A percentile compares a stretch with the other conserved stretches of the same genome.
phyloP scores from a whole-genome alignment of 208 protist genomes.

The Leishmania mexicana region DNA sequence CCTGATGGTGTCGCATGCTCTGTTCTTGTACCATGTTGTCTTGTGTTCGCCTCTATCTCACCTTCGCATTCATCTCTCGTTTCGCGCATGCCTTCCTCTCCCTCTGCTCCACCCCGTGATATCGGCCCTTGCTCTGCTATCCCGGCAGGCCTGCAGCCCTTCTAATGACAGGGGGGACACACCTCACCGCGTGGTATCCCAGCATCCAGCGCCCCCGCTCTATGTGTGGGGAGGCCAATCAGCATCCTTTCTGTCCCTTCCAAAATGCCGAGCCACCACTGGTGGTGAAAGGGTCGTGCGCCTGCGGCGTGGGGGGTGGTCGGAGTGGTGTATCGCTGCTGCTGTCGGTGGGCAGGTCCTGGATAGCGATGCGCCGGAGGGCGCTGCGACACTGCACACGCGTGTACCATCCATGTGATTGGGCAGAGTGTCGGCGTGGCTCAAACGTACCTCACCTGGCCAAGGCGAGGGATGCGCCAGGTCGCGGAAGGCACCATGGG shows the following conservation, averaged over 20 bases:
- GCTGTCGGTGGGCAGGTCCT: background rate
- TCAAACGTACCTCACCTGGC: background rate
- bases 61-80: background rate
- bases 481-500: no score
- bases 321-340: background rate
- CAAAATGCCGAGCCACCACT: background rate
- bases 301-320: background rate
- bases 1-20: background rate
- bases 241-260: background rate
- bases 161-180: background rate
- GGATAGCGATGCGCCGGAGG: no score
- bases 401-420: no score
- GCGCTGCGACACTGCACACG: no score
- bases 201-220: background rate
- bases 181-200: background rate
- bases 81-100: slow-evolving; percentile 10
- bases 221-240: background rate
- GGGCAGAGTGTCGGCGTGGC: no score
- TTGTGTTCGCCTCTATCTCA: background rate
- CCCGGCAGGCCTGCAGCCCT: background rate
- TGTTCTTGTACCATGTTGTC: background rate
- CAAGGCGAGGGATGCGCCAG: background rate
- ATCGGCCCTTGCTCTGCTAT: background rate
- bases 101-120: background rate
- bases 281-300: background rate